Percentiles rank a stretch among this genome's conserved stretches.
These are phyloP conservation scores for Rosellinia necatrix DNA, from an alignment of 2,329 filamentous ascomycete genomes.

Conservation along the genomic window DNA sequence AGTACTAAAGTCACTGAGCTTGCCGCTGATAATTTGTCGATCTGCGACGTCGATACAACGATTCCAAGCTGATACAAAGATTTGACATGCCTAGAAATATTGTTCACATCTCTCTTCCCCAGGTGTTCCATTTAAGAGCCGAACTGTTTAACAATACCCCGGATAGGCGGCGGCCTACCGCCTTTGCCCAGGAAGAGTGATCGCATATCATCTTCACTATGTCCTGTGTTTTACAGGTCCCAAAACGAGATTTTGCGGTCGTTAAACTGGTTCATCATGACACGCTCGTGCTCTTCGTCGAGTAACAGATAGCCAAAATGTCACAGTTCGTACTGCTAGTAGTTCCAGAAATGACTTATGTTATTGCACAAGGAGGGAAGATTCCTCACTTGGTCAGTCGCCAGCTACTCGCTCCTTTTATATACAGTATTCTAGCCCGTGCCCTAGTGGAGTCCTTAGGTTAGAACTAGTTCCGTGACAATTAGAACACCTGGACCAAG, in stretches of 20 bases:
- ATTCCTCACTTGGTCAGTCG: no score
- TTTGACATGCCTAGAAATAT: slow-evolving; percentile 16
- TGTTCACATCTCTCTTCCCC: neutral
- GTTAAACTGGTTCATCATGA: slow-evolving; percentile 16
- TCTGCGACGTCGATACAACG: slow-evolving; percentile 16
- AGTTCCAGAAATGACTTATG: no score
- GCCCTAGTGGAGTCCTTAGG: no score
- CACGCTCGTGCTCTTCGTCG: slow-evolving; percentile 26
- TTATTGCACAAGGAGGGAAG: no score
- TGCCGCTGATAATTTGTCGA: slow-evolving; percentile 31
- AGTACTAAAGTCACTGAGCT: slow-evolving; percentile 34
- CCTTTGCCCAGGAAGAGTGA: slow-evolving; percentile 20
- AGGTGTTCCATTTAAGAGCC: neutral
- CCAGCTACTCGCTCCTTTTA: no score
- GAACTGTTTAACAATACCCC: slow-evolving; percentile 34
- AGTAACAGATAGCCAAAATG: slow-evolving; percentile 39
- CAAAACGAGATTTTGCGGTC: slow-evolving; percentile 1
- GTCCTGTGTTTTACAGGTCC: neutral
- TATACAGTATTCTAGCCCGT: no score
- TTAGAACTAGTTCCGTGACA: no score
- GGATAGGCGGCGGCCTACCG: slow-evolving; percentile 28
- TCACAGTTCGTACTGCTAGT: no score
- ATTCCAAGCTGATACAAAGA: slow-evolving; percentile 29
- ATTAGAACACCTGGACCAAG: no score
- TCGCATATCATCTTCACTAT: slow-evolving; percentile 16